Conservation (phyloP, 768 basidiomycete species). For the Suillus americanus region DNA sequence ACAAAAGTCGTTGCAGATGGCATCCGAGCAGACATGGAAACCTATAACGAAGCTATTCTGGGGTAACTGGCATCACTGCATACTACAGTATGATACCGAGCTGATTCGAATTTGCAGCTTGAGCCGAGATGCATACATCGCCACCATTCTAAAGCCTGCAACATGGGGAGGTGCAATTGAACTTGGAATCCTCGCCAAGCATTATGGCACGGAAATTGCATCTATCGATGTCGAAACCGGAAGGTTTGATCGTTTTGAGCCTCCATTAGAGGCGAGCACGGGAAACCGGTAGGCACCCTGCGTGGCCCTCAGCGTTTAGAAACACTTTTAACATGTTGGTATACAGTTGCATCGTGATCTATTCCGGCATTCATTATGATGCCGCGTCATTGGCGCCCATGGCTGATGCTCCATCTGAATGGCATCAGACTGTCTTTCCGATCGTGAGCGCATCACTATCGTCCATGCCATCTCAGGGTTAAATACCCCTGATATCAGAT, state of each 20-base stretch:
- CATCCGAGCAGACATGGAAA: conserved; percentile 67
- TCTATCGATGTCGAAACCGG: conserved; percentile 93
- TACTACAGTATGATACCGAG: background rate
- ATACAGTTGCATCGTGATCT: conserved; percentile 72
- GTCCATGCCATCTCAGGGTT: background rate
- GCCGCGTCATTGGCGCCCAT: conserved; percentile 81
- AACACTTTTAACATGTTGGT: background rate
- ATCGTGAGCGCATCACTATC: conserved; percentile 38
- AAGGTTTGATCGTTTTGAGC: conserved; percentile 78
- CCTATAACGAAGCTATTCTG: conserved; percentile 83
- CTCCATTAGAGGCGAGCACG: conserved; percentile 41
- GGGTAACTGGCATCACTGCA: conserved; percentile 50
- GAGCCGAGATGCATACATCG: conserved; percentile 68
- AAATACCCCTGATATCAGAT: conserved; percentile 15
- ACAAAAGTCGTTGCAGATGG: conserved; percentile 79
- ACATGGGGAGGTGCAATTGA: conserved; percentile 98
- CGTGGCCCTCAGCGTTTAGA: background rate
- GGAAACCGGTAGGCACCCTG: conserved; percentile 29
- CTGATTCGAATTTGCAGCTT: conserved; percentile 36
- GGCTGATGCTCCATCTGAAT: conserved; percentile 73
- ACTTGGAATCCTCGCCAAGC: conserved; percentile 77
- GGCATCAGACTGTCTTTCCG: conserved; percentile 87
- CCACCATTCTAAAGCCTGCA: conserved; percentile 73
- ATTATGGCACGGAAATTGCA: conserved; percentile 84
- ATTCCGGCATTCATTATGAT: conserved; percentile 98